These are phyloP conservation scores for Chrysoporthe deuterocubensis DNA, from an alignment of 2,329 filamentous ascomycete species.

Conservation along the genomic window DNA sequence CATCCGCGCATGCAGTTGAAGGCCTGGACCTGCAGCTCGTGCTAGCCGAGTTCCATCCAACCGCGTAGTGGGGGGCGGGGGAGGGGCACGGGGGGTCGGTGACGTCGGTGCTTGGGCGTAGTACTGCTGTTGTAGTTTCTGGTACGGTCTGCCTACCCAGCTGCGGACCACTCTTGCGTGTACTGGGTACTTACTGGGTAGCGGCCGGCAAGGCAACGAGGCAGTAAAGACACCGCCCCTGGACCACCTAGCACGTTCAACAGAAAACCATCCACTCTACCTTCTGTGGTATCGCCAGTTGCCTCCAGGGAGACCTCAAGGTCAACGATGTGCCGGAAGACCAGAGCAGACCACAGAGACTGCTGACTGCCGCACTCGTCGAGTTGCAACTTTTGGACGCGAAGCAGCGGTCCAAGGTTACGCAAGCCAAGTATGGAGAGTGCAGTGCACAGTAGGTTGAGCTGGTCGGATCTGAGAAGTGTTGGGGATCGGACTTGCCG, in stretches of 20 bases:
- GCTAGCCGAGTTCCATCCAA: neutral
- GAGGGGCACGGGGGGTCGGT: neutral
- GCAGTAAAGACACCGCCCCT: too few relatives aligned
- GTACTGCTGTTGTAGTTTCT: neutral
- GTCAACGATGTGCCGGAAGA: neutral
- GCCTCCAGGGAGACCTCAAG: neutral
- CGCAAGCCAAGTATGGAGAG: neutral
- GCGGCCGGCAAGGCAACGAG: too few relatives aligned
- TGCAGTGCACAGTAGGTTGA: neutral
- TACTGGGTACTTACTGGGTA: neutral
- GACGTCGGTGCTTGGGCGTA: conserved; percentile 2
- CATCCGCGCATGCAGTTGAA: neutral
- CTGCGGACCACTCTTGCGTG: too few relatives aligned
- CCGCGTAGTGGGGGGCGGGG: neutral
- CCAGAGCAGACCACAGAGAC: neutral
- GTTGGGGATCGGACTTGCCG: neutral
- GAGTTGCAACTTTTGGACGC: neutral
- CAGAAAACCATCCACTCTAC: neutral
- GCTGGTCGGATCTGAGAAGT: conserved; percentile 4
- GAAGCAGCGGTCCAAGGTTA: neutral
- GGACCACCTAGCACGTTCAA: neutral
- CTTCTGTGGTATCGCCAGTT: neutral
- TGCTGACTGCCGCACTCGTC: neutral
- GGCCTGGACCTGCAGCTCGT: neutral
- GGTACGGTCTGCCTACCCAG: too few relatives aligned